Conservation (phyloP, 169 alveolate species). For the Plasmodium vivax region DNA sequence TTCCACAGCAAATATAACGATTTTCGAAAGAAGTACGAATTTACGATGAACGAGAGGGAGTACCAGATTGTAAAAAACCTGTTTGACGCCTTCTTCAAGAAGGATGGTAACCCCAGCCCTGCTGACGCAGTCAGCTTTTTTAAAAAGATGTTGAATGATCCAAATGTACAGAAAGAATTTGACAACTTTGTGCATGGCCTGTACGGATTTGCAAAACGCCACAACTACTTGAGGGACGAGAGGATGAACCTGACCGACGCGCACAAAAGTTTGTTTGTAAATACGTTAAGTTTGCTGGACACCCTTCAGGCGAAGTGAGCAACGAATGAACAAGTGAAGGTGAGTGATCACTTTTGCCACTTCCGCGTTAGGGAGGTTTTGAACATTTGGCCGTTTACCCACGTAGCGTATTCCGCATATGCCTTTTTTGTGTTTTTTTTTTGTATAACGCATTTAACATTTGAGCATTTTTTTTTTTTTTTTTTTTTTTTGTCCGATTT, state of each 20-base stretch:
- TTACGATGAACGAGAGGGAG: conserved; percentile 9
- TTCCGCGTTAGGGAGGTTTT: background rate
- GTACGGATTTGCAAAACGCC: conserved; percentile 18
- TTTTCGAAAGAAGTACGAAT: background rate
- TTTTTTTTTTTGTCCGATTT: background rate
- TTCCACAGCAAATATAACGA: conserved; percentile 17
- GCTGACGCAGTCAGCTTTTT: background rate
- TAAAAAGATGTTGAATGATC: background rate
- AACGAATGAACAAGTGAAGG: background rate
- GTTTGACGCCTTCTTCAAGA: background rate
- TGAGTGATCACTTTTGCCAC: background rate
- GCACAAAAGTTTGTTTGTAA: background rate
- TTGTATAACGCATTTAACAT: background rate
- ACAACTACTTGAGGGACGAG: conserved; percentile 10
- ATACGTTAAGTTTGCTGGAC: background rate
- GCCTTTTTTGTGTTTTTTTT: background rate
- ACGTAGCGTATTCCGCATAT: background rate
- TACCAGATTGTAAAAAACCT: conserved; percentile 1
- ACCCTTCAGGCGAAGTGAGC: background rate
- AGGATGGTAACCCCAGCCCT: background rate
- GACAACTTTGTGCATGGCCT: conserved; percentile 19
- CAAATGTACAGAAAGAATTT: background rate
- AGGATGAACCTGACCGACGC: background rate
- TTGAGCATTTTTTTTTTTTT: background rate
- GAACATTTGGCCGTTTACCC: background rate